Evolutionary conservation across 106 monocot genomes (phyloP).

Genomic region (Dendrobium chrysotoxum): DNA sequence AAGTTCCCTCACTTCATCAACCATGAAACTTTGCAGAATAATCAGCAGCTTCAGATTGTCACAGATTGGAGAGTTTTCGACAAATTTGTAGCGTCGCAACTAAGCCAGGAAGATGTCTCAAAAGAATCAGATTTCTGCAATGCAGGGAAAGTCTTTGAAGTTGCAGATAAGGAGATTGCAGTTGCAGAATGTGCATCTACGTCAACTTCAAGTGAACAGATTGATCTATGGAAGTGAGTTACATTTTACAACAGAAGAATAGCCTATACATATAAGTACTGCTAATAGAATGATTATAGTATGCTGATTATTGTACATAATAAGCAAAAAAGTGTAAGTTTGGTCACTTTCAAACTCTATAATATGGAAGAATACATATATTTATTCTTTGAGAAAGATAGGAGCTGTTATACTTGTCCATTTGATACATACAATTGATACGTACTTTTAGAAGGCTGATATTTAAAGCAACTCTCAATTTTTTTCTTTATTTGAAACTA

Average conservation of each 20-base stretch:
- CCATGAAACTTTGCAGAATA: background rate
- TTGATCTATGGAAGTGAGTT: conserved; percentile 53
- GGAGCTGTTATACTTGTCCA: too few species aligned
- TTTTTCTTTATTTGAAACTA: too few species aligned
- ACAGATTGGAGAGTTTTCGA: conserved; percentile 67
- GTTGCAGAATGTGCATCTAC: conserved; percentile 33
- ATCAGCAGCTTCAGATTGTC: conserved; percentile 6
- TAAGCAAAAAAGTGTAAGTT: background rate
- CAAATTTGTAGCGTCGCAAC: conserved; percentile 65
- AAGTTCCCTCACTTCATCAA: conserved; percentile 17
- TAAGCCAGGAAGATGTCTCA: conserved; percentile 33
- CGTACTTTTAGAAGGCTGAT: too few species aligned
- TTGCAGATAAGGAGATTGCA: conserved; percentile 19
- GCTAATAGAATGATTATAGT: background rate
- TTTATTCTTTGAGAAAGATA: too few species aligned
- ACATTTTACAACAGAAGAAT: background rate
- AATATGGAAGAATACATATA: too few species aligned
- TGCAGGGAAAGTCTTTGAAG: conserved; percentile 16
- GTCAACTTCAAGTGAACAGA: conserved; percentile 45
- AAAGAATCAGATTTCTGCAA: background rate
- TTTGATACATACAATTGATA: too few species aligned
- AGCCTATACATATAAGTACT: background rate
- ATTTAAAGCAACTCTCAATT: too few species aligned
- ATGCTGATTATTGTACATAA: background rate
- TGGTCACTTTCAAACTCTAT: too few species aligned